Percentiles rank a stretch among this genome's conserved stretches.
These are phyloP conservation scores for Oryza punctata DNA, from an alignment of 176 grass and related monocot species.

Conservation along the genomic window DNA sequence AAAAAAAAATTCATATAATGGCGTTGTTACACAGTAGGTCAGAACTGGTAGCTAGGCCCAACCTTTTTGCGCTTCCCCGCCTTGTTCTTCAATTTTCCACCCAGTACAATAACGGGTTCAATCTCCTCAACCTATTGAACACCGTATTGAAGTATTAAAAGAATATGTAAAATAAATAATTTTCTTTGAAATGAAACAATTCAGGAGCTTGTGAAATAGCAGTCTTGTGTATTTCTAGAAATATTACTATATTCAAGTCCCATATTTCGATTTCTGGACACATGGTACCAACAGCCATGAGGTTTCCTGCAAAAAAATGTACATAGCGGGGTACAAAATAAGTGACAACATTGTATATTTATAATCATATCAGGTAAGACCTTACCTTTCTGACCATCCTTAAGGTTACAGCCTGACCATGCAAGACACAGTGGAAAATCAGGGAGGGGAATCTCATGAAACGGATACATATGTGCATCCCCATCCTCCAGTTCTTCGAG, in stretches of 20 bases:
- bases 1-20: slow-evolving; percentile 1
- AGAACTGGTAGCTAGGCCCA: neutral
- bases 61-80: slow-evolving; percentile 74
- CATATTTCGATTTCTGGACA: slow-evolving; percentile 84
- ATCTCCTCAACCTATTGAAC: slow-evolving; percentile 78
- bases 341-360: no score
- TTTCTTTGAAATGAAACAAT: neutral
- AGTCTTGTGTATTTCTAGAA: neutral
- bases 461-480: slow-evolving; percentile 79
- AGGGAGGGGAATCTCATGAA: slow-evolving; percentile 78
- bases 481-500: slow-evolving; percentile 76
- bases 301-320: slow-evolving; percentile 67
- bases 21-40: no score
- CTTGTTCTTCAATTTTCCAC: slow-evolving; percentile 73
- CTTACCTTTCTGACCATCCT: slow-evolving; percentile 76
- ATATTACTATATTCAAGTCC: slow-evolving; percentile 85
- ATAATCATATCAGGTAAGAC: no score
- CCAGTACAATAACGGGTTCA: slow-evolving; percentile 64
- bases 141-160: slow-evolving; percentile 32
- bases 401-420: slow-evolving; percentile 80
- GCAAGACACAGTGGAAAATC: slow-evolving; percentile 75
- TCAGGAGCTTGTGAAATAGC: neutral
- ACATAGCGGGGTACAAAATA: neutral
- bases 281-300: slow-evolving; percentile 84
- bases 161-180: neutral